These are phyloP conservation scores for Agrocybe pediades DNA, from an alignment of 768 basidiomycete species.

Conservation along the genomic window DNA sequence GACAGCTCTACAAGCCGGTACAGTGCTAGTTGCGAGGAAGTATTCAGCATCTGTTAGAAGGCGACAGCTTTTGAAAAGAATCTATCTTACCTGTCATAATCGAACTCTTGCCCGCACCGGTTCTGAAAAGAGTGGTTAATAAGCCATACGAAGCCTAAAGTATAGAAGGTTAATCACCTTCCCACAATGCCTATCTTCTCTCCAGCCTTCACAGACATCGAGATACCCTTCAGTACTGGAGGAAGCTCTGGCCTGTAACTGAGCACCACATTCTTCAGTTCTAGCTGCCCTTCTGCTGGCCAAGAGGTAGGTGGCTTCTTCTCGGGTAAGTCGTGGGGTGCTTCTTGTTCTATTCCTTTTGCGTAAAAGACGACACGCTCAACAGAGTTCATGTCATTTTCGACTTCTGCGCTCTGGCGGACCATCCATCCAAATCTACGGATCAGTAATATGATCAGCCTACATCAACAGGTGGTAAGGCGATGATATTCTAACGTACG, in stretches of 20 bases:
- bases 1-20: constrained; percentile 83
- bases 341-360: constrained; percentile 79
- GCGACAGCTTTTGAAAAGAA: not conserved
- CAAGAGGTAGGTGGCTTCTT: constrained; percentile 62
- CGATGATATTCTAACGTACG: constrained; percentile 27
- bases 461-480: not conserved
- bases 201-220: constrained; percentile 66
- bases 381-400: constrained; percentile 94
- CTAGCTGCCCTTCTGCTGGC: constrained; percentile 75
- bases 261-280: constrained; percentile 76
- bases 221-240: constrained; percentile 80
- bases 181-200: constrained; percentile 96
- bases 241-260: constrained; percentile 89
- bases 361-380: constrained; percentile 86
- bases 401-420: constrained; percentile 80
- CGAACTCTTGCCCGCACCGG: constrained; percentile 88
- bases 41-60: not conserved
- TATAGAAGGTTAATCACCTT: constrained; percentile 25
- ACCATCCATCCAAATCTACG: constrained; percentile 74
- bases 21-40: constrained; percentile 58
- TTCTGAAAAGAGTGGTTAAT: constrained; percentile 36
- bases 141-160: not conserved
- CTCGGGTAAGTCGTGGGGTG: constrained; percentile 65
- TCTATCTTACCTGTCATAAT: constrained; percentile 69
- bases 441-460: constrained; percentile 3